phyloP scores from a whole-genome alignment of 208 protist species.

The Leishmania gerbilli region DNA sequence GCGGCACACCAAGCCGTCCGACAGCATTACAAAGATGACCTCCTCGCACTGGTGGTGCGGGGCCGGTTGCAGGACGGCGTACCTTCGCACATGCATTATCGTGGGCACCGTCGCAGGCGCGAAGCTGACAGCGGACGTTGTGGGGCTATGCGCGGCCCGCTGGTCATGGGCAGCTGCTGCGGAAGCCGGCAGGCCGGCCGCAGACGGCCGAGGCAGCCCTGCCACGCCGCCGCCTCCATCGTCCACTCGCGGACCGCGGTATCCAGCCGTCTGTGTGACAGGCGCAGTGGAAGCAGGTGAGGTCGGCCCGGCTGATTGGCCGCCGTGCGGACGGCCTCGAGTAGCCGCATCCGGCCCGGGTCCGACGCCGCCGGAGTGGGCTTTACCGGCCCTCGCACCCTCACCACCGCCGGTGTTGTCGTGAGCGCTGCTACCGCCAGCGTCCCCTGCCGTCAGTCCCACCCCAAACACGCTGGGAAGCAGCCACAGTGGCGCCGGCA shows the following conservation, averaged over 20 bases:
- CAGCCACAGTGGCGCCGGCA: constrained; percentile 45
- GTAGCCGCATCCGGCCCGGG: not conserved
- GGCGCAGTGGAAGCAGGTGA: not conserved
- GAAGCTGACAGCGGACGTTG: not conserved
- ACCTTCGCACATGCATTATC: constrained; percentile 25
- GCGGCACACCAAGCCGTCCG: constrained; percentile 51
- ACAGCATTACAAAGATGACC: constrained; percentile 60
- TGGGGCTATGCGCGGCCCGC: not conserved
- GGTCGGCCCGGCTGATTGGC: not conserved
- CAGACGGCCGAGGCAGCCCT: not conserved
- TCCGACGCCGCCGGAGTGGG: not conserved
- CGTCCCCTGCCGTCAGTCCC: not conserved
- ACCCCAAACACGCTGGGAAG: constrained; percentile 31
- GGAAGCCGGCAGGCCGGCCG: not conserved
- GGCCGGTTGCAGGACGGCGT: constrained; percentile 20
- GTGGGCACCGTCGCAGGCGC: constrained; percentile 12
- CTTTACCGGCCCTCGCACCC: not conserved
- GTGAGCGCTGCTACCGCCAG: not conserved
- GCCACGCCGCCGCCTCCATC: not conserved
- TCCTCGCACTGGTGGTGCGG: constrained; percentile 48
- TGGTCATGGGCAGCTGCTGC: not conserved
- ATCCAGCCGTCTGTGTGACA: not conserved
- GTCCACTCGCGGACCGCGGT: not conserved
- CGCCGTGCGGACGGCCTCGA: not conserved
- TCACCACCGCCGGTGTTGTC: constrained; percentile 2